Evolutionary conservation across 2,329 filamentous ascomycete genomes (phyloP), one percentile per base, ranked within the genome.

Genomic region (Xylariomycetidae sp.): DNA sequence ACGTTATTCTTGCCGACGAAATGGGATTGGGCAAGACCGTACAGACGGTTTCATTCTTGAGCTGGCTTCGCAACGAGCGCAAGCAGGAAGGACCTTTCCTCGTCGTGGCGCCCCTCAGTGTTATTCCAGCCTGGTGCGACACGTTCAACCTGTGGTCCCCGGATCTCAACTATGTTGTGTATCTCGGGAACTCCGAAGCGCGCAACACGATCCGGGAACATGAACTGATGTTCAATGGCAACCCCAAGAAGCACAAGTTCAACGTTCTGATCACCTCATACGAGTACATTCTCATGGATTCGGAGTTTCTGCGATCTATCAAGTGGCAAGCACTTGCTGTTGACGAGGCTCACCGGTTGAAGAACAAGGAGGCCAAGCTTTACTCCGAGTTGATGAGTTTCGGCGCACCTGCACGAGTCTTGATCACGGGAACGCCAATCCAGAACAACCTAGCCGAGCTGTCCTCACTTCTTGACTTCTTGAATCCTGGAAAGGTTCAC

Each of bases 1-100:
- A 96, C 50, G 92, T 96, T 53, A 95, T 98, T 49, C 74, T 98
- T 33, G 92, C 92, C 30, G 92, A 98, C 56, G 92, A 98, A 63
- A 98, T 98, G 92, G 92, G 92, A 50, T 72, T 98, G 10, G 92
- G 92, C 18, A 98, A 98, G 65, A 98, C 92, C 0, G 92, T 98
- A 0, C 92, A 98, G 63, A 95, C 90, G 1, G 89, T 98, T 18
- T 81, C 90, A 0, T 96, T 96, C 58, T 82, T 98, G 59, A 95
- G 90, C 57, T 98, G 92, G 90, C 72, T 98, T 39, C 85, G 87
- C 34, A 90, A 96, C 60, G 80, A 88, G 38, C 79, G 90, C 46
- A 74, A 73, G 31, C 92, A 98, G 57, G 85, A 96, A 59, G 92
- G 92, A 0, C 92, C 92, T 0, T 96, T 95, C 54, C 77, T 98